Conservation (phyloP, 352 stramenopile species). For the Phytophthora fragariaefolia region DNA sequence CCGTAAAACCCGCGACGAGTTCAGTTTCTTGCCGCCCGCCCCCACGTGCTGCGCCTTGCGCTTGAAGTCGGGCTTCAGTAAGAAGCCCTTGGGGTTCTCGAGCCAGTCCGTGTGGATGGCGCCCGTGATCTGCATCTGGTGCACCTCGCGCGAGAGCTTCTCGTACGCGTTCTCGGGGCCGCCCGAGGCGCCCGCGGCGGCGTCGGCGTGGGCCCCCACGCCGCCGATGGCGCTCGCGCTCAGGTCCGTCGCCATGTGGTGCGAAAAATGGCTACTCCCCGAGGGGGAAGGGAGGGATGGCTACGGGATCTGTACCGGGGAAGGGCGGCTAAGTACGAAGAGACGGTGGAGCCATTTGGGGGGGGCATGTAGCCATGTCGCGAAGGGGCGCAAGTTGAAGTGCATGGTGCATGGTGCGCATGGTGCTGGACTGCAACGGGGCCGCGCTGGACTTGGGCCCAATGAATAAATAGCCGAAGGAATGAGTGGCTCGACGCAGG, state of each 20-base stretch:
- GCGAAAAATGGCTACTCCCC: too few species aligned
- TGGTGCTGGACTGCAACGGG: too few species aligned
- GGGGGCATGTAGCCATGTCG: too few species aligned
- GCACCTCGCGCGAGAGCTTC: conserved; percentile 89
- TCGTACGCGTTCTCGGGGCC: conserved; percentile 86
- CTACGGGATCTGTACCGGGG: too few species aligned
- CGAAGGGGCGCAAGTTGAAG: too few species aligned
- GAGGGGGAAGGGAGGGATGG: too few species aligned
- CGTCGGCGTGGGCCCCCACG: conserved; percentile 25
- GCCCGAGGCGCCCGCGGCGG: conserved; percentile 34
- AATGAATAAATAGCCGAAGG: too few species aligned
- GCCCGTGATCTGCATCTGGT: conserved; percentile 90
- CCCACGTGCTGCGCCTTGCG: conserved; percentile 86
- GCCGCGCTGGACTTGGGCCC: too few species aligned
- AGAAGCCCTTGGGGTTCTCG: conserved; percentile 89
- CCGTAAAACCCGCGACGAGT: conserved; percentile 75
- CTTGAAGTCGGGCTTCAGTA: conserved; percentile 92
- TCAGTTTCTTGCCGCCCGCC: conserved; percentile 87
- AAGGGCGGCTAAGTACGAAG: too few species aligned
- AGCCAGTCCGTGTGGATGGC: conserved; percentile 91
- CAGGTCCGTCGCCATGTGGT: conserved; percentile 54
- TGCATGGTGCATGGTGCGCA: too few species aligned
- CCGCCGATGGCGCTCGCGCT: conserved; percentile 56
- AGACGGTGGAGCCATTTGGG: too few species aligned
- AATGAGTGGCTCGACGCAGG: too few species aligned